Conservation (phyloP, 2,329 filamentous ascomycete species). For the Exutisphaerella laricina region DNA sequence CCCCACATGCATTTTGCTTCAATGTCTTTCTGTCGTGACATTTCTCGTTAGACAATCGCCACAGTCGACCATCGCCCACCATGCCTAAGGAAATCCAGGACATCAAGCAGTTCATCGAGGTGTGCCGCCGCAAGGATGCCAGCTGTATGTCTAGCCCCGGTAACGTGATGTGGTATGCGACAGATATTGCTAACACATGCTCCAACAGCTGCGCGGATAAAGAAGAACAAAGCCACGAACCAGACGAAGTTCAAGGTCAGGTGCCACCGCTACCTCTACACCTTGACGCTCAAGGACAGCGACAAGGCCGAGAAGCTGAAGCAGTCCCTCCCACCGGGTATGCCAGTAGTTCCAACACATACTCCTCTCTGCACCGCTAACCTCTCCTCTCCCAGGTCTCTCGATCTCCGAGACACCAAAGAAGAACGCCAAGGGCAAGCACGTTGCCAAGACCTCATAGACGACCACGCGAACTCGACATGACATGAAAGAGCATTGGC, state of each 20-base stretch:
- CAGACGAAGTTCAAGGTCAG: constrained; percentile 99
- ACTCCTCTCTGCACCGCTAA: background rate
- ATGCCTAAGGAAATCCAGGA: constrained; percentile 98
- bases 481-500: constrained; percentile 3
- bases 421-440: constrained; percentile 57
- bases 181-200: background rate
- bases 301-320: constrained; percentile 99
- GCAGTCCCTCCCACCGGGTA: constrained; percentile 97
- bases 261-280: constrained; percentile 89
- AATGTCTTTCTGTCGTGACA: too few relatives aligned
- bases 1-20: constrained; percentile 10
- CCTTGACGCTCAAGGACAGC: constrained; percentile 93
- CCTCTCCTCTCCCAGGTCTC: constrained; percentile 41
- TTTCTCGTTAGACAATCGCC: constrained; percentile 12
- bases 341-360: constrained; percentile 10
- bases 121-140: constrained; percentile 99
- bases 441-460: constrained; percentile 32
- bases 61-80: constrained; percentile 48
- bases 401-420: constrained; percentile 56
- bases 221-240: constrained; percentile 86
- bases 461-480: background rate
- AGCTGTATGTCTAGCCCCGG: constrained; percentile 69
- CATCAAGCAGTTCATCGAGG: constrained; percentile 99
- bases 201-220: constrained; percentile 46
- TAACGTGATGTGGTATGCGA: background rate